Evolutionary conservation across 345 rosid species (phyloP), one percentile per base, ranked within the genome.

Genomic region (Salix caprea): DNA sequence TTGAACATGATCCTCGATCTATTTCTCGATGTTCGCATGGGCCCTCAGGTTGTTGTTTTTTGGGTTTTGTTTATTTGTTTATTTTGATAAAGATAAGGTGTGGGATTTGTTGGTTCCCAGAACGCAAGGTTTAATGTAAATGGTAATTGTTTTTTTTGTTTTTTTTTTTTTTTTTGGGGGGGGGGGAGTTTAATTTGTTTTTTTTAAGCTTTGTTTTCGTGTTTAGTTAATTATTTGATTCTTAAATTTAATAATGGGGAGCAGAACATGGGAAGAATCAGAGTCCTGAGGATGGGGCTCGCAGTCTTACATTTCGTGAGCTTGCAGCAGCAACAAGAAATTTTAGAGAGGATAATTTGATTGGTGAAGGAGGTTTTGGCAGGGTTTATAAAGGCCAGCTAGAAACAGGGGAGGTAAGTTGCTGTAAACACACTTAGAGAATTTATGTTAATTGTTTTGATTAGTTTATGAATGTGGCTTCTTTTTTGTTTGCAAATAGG

Each of bases 351-450:
- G 73, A 77, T 26, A 90, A 95, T 89, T 85, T 93, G 89, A 75
- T 95, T 32, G 99, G 98, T 9, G 99, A 95, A 84, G 99, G 98
- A 72, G 99, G 99, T 44, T 95, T 95, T 48, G 99, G 99, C 48
- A 90, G 86, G 89, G 99, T 95, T 84, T 95, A 82, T 80, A 95
- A 91, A 77, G 98, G 99, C 14, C 87, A 92, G 61, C 73, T 95
- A 75, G 96, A 90, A 66, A 80, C 94, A 8, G 92, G 93, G 77
- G 82, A 90, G 93, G 99, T 82, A 88, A 86, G 84, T 76, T 72
- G 9, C 32, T n/a, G 34, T 18, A 23, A 11, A 56, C 24, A 56
- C 24, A 34, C 8, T 32, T 65, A 18, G 2, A 15, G 8, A 28
- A 44, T 69, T n/a, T 10, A 58, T 58, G 62, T 21, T n/a, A 9